These are phyloP conservation scores for Yamadazyma pseudoaaseri DNA, from an alignment of 1,139 yeast species.

Conservation along the genomic window DNA sequence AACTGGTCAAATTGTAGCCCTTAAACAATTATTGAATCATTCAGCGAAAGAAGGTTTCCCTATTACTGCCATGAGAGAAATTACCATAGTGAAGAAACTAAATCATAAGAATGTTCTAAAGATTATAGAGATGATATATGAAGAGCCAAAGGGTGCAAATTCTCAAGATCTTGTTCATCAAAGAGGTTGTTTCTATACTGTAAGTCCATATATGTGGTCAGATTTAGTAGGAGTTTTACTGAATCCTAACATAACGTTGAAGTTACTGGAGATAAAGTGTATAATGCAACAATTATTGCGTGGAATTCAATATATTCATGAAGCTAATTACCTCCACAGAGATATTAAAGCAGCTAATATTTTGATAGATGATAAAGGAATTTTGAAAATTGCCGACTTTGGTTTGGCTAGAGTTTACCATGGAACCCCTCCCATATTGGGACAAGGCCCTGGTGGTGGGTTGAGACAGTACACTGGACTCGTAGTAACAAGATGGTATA, in stretches of 20 bases:
- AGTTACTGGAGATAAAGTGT: constrained; percentile 75
- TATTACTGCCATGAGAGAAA: constrained; percentile 91
- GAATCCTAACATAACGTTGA: constrained; percentile 67
- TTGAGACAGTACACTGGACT: constrained; percentile 77
- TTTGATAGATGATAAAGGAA: constrained; percentile 72
- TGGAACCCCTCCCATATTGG: constrained; percentile 63
- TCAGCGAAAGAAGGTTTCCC: constrained; percentile 93
- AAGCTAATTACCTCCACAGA: constrained; percentile 70
- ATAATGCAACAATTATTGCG: constrained; percentile 73
- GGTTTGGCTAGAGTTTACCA: constrained; percentile 84
- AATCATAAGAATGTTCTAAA: constrained; percentile 72
- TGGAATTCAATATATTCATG: constrained; percentile 84
- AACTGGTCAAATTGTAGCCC: constrained; percentile 39
- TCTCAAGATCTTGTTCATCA: constrained; percentile 35
- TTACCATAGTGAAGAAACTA: constrained; percentile 73
- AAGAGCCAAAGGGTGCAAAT: constrained; percentile 43
- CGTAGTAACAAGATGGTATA: constrained; percentile 96
- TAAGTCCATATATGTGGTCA: constrained; percentile 89
- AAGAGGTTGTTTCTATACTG: constrained; percentile 72
- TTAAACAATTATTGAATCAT: constrained; percentile 80
- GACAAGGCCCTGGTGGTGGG: constrained; percentile 71
- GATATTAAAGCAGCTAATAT: constrained; percentile 96
- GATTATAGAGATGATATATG: constrained; percentile 79
- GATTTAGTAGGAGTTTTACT: constrained; percentile 92
- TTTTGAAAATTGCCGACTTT: constrained; percentile 85